These are phyloP conservation scores for Magnolia changhungtana DNA, from an alignment of 164 flowering plant species.

Conservation along the genomic window DNA sequence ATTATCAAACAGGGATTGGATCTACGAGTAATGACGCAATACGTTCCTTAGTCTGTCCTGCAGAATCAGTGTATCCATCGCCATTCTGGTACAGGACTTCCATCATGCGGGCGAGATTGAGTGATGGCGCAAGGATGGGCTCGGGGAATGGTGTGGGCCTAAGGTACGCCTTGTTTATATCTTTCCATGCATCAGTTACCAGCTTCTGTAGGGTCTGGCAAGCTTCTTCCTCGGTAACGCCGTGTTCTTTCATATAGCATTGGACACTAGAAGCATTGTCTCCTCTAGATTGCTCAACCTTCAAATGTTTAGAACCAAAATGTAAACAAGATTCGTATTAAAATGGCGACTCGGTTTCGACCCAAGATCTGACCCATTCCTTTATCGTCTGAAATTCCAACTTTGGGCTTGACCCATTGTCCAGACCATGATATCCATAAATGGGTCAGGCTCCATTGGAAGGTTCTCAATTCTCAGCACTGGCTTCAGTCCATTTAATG, in stretches of 20 bases:
- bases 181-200: background rate
- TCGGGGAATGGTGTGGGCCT: background rate
- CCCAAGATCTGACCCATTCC: background rate
- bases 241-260: constrained; percentile 1
- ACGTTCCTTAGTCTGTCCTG: background rate
- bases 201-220: background rate
- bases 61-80: background rate
- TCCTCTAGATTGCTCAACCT: constrained; percentile 1
- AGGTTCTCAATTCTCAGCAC: too few relatives aligned
- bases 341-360: background rate
- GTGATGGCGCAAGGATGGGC: too few relatives aligned
- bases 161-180: background rate
- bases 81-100: constrained; percentile 1
- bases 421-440: background rate
- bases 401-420: background rate
- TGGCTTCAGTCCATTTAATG: too few relatives aligned
- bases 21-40: background rate
- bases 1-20: background rate
- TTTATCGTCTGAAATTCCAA: too few relatives aligned
- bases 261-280: background rate
- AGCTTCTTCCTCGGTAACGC: background rate
- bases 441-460: background rate
- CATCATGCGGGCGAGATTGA: background rate
- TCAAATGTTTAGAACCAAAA: background rate
- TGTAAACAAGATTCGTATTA: background rate